These are phyloP conservation scores for Bjerkandera adusta DNA, from an alignment of 1,284 basidiomycete species.

Conservation along the genomic window DNA sequence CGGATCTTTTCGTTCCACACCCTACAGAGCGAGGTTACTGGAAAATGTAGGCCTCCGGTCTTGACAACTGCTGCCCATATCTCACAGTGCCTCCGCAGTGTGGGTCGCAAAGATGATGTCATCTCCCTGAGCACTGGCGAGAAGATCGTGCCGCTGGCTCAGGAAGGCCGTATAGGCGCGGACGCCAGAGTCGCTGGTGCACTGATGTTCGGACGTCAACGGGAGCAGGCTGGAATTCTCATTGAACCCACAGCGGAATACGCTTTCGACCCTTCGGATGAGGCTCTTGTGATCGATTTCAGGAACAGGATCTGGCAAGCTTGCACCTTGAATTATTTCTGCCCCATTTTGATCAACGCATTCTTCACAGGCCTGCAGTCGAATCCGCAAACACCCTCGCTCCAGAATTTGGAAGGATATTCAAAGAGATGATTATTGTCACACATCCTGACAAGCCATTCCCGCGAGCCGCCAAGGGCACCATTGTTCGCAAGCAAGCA, in stretches of 20 bases:
- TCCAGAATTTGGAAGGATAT: conserved; percentile 37
- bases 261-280: neutral
- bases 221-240: conserved; percentile 16
- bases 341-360: too few species aligned
- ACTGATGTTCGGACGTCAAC: conserved; percentile 18
- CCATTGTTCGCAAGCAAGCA: conserved; percentile 24
- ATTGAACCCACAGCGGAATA: conserved; percentile 10
- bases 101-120: conserved; percentile 20
- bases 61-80: neutral
- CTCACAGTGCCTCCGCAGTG: conserved; percentile 4
- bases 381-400: conserved; percentile 34
- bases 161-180: conserved; percentile 25
- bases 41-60: conserved; percentile 5
- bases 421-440: conserved; percentile 32
- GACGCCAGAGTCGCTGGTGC: conserved; percentile 24
- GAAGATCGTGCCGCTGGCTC: conserved; percentile 25
- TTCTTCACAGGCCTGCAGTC: conserved; percentile 14
- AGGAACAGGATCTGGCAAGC: conserved; percentile 1
- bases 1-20: conserved; percentile 12
- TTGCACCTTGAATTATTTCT: neutral
- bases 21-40: conserved; percentile 8
- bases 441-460: conserved; percentile 23
- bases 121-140: conserved; percentile 16
- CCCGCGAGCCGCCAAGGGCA: conserved; percentile 29
- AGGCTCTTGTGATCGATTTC: neutral